Conservation (phyloP, 31 red algal genomes). For the Bonnemaisonia californica region DNA sequence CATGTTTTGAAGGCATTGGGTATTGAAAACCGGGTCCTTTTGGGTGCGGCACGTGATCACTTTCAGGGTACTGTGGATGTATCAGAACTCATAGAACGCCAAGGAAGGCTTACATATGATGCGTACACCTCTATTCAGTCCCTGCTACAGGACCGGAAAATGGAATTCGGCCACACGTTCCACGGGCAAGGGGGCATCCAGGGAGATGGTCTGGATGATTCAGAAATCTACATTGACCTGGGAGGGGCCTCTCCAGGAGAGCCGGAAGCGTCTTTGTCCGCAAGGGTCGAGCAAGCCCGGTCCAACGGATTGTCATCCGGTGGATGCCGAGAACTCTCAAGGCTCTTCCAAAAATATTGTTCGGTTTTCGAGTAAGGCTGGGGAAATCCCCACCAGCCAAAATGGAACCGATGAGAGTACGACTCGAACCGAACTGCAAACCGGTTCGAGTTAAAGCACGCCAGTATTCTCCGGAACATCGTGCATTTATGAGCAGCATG, state of each 20-base stretch:
- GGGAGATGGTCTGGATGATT: background rate
- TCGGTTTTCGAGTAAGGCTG: conserved; percentile 19
- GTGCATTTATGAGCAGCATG: conserved; percentile 29
- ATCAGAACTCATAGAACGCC: background rate
- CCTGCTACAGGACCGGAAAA: background rate
- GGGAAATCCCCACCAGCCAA: conserved; percentile 17
- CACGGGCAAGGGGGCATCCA: background rate
- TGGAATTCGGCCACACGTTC: background rate
- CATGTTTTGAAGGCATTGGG: background rate
- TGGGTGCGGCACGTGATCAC: background rate
- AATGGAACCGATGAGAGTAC: conserved; percentile 41
- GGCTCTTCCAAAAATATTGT: conserved; percentile 9
- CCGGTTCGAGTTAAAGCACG: conserved; percentile 19
- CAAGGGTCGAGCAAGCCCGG: background rate
- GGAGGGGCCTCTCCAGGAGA: background rate
- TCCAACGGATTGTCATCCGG: background rate
- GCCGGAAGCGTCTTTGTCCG: background rate
- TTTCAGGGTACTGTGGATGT: background rate
- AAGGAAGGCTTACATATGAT: background rate
- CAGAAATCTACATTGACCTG: conserved; percentile 13
- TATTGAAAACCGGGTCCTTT: background rate
- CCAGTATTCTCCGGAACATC: conserved; percentile 20
- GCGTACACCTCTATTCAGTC: background rate
- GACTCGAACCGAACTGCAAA: background rate
- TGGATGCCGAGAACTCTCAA: background rate